Conservation (phyloP, 352 stramenopile genomes). For the Thalassiosira hispida region DNA sequence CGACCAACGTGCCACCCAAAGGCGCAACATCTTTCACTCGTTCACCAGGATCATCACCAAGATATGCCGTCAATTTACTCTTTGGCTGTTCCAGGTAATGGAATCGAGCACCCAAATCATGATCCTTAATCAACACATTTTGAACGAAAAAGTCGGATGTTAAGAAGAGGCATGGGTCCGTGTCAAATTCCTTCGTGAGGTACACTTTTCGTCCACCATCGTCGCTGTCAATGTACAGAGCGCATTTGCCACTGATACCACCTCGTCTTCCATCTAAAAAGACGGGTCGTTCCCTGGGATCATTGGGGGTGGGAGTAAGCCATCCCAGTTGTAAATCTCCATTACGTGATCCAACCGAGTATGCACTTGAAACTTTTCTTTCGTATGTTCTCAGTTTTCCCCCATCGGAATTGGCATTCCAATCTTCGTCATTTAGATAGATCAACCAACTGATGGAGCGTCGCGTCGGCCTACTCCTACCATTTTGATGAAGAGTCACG, state of each 20-base stretch:
- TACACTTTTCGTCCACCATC: conserved; percentile 38
- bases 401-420: conserved; percentile 54
- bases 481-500: no score
- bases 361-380: conserved; percentile 9
- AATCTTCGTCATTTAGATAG: conserved; percentile 71
- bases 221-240: conserved; percentile 57
- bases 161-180: conserved; percentile 65
- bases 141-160: conserved; percentile 43
- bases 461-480: conserved; percentile 56
- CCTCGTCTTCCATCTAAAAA: conserved; percentile 64
- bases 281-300: conserved; percentile 64
- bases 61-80: conserved; percentile 43
- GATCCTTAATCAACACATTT: conserved; percentile 51
- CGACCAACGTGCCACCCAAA: conserved; percentile 60
- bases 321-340: conserved; percentile 78
- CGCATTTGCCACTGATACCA: conserved; percentile 50
- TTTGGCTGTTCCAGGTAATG: conserved; percentile 67
- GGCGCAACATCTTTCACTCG: conserved; percentile 62
- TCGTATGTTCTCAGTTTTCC: conserved; percentile 64
- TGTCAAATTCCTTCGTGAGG: conserved; percentile 60
- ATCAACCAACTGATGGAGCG: conserved; percentile 74
- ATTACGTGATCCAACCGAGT: conserved; percentile 28
- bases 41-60: conserved; percentile 40
- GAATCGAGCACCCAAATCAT: conserved; percentile 57
- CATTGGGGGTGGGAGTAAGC: conserved; percentile 36